phyloP scores from a whole-genome alignment of 2,329 filamentous ascomycete species.

The Dryadomyces quercivorus region DNA sequence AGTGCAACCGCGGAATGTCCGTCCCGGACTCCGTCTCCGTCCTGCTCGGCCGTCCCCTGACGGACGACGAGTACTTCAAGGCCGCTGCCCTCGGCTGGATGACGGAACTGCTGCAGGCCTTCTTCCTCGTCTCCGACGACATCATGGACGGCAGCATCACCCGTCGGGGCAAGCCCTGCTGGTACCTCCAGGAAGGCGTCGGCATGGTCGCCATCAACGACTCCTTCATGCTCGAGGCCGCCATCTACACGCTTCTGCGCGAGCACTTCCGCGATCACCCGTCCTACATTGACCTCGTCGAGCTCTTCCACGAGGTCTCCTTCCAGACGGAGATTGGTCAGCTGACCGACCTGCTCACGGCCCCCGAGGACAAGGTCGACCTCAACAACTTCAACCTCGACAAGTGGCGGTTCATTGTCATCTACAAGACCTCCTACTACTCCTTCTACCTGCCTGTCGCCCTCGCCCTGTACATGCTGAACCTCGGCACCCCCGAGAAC shows the following conservation, averaged over 20 bases:
- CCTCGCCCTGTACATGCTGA: conserved; percentile 73
- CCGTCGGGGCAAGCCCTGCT: conserved; percentile 86
- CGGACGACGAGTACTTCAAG: conserved; percentile 75
- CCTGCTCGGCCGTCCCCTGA: conserved; percentile 59
- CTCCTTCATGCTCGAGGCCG: conserved; percentile 83
- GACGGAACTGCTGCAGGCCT: conserved; percentile 95
- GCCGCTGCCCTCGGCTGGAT: conserved; percentile 88
- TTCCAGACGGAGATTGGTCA: conserved; percentile 95
- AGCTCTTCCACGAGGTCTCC: conserved; percentile 91
- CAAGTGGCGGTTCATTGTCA: conserved; percentile 96
- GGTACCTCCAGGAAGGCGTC: conserved; percentile 83
- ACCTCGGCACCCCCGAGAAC: conserved; percentile 77
- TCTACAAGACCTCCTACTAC: conserved; percentile 99
- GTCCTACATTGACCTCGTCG: conserved; percentile 78
- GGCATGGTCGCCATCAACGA: conserved; percentile 98
- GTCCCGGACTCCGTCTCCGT: conserved; percentile 83
- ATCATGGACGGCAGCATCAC: conserved; percentile 98
- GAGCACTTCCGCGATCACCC: conserved; percentile 86
- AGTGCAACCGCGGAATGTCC: conserved; percentile 98
- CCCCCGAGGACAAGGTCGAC: conserved; percentile 86
- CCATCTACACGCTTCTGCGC: conserved; percentile 85
- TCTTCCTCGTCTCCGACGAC: conserved; percentile 97
- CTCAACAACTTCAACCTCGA: conserved; percentile 90
- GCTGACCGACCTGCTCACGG: conserved; percentile 86
- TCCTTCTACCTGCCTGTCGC: conserved; percentile 97